Conservation (phyloP, 192 early-diverging fungal genomes). For the Coemansia sp. region DNA sequence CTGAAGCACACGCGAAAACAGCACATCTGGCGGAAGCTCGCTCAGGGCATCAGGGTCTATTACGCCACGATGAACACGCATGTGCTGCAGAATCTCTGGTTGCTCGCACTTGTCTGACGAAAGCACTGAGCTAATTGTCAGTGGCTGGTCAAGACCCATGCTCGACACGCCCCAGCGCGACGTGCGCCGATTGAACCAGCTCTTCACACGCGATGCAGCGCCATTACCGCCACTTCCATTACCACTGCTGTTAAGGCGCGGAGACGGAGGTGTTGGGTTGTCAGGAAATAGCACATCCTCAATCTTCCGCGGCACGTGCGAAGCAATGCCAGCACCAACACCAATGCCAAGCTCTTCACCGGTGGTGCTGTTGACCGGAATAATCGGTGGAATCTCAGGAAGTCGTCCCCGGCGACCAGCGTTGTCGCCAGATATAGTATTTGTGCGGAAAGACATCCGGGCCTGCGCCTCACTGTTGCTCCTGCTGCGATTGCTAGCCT, state of each 20-base stretch:
- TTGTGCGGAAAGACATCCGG: conserved; percentile 16
- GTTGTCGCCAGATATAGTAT: conserved; percentile 5
- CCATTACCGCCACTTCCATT: conserved; percentile 9
- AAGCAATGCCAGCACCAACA: conserved; percentile 49
- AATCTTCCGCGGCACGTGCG: conserved; percentile 35
- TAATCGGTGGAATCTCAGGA: conserved; percentile 47
- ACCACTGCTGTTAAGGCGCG: conserved; percentile 25
- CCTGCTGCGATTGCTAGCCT: conserved; percentile 28
- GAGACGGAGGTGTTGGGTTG: conserved; percentile 37
- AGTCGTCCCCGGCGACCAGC: conserved; percentile 34
- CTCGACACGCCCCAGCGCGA: conserved; percentile 39
- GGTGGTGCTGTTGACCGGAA: conserved; percentile 45
- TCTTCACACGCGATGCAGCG: conserved; percentile 69
- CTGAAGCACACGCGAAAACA: conserved; percentile 67
- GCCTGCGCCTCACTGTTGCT: conserved; percentile 40
- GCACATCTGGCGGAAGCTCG: conserved; percentile 61
- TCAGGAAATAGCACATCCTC: conserved; percentile 49
- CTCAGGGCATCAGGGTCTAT: conserved; percentile 71
- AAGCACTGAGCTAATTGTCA: conserved; percentile 40
- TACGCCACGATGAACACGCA: conserved; percentile 72
- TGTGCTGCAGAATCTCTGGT: conserved; percentile 58
- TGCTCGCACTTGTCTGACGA: conserved; percentile 33
- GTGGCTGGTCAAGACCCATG: conserved; percentile 33
- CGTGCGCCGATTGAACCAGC: conserved; percentile 69
- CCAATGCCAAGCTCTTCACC: conserved; percentile 56